Base-by-base conservation (phyloP, 1,284 basidiomycete species). In the Puccinia triticina region DNA sequence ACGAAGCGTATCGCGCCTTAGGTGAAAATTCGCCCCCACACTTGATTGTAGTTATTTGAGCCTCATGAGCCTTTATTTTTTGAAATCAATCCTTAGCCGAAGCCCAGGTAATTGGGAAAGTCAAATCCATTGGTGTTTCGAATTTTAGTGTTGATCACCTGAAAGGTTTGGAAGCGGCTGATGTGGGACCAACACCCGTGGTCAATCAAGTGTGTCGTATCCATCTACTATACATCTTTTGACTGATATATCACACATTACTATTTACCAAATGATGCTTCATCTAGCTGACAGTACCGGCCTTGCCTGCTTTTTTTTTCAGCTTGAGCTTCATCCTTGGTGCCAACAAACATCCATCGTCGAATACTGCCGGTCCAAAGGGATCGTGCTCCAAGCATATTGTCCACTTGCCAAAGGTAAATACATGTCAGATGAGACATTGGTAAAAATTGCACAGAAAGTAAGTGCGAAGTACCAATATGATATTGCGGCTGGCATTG, bases 301-400 rank as follows among this genome's bases (percentile, higher is more conserved):
- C 14, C 5, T 55, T 55, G 18, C 53, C 14, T 82, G 85, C 84
- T 32, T 32, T 50, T 23, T n/a, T 43, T 43, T 23, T 29, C 61
- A 78, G 75, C 78, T 83, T 16, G 80, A 93, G 91, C 89, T 94
- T 10, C 93, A 95, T 85, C 94, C 94, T 0, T 91, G 92, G 84
- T 94, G 93, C 87, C 93, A 95, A 85, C 93, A 94, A 83, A 88
- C 89, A 61, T 90, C 91, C 10, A 93, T 95, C 81, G 93, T 94
- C 40, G 89, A 90, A 29, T 95, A 93, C 87, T 95, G 94, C 88
- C 85, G 87, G 34, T 86, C 90, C 71, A 88, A 94, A 84, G 89
- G 88, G 7, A 93, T 96, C 78, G 88, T 92, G 48, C 88, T 95
- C 10, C 89, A 95, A 87, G 94, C 93, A 0, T 94, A 94, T 86